Base-by-base conservation (phyloP, 2,329 filamentous ascomycete species). In the Cordyceps pruinosa region DNA sequence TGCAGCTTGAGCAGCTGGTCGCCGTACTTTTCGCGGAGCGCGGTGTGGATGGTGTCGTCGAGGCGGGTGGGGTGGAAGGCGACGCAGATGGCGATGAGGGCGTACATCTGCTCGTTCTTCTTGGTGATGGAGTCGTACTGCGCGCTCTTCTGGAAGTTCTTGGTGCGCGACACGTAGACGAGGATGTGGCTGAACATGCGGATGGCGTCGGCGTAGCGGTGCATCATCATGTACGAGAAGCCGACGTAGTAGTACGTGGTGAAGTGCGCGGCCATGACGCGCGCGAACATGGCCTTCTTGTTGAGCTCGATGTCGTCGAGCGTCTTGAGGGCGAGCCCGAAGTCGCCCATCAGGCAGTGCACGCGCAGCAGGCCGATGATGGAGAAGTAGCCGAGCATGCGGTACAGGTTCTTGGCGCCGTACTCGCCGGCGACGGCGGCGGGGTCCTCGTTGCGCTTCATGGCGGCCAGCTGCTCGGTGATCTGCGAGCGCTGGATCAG, bases 151-250 rank as follows among this genome's bases (percentile, higher is more conserved):
- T 99, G 94, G 86, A 97, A 97, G 83, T 97, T 97, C 89, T 99
- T 99, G 71, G 94, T 99, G 69, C 94, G 84, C 66, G 91, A 96
- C 65, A 99, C 92, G 77, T 97, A 99, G 77, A 99, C 88, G 67
- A 99, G 86, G 75, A 99, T 99, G 83, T 99, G 94, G 82, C 90
- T 96, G 86, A 99, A 99, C 88, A 97, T 96, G 82, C 93, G 91
- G 78, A 99, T 97, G 74, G 94, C 94, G 76, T 99, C 94, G 75
- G 91, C 90, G 73, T 99, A 99, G 72, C 94, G 90, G 78, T 94
- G 91, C 90, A 97, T 96, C 94, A 99, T 99, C 93, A 99, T 97
- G 87, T 99, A 99, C 66, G 90, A 96, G 85, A 99, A 99, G 66
- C 94, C 94, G 62, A 99, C 93, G 74, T 97, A 97, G 85, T 99